Conservation (phyloP, 768 basidiomycete genomes). For the Tephrocybe sp. region DNA sequence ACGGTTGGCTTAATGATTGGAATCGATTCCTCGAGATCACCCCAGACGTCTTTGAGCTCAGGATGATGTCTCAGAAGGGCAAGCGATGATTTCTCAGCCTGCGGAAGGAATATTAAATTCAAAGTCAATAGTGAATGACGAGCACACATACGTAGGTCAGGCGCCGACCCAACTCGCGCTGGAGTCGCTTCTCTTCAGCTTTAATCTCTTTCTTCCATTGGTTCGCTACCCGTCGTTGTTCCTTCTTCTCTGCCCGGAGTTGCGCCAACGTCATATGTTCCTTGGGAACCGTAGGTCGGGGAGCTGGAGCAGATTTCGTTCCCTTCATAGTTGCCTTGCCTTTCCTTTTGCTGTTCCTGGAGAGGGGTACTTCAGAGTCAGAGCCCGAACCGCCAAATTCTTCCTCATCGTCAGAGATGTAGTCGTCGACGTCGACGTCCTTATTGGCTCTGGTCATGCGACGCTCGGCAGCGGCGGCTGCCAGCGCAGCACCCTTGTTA, state of each 20-base stretch:
- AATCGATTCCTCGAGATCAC: constrained; percentile 69
- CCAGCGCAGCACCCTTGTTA: constrained; percentile 38
- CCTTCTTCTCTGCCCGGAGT: constrained; percentile 26
- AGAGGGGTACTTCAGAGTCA: constrained; percentile 26
- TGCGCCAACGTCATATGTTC: constrained; percentile 35
- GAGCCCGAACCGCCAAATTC: constrained; percentile 24
- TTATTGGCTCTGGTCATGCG: constrained; percentile 37
- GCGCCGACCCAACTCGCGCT: constrained; percentile 64
- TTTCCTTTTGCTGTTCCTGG: constrained; percentile 27
- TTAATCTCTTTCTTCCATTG: constrained; percentile 29
- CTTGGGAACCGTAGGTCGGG: constrained; percentile 10
- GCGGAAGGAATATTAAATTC: neutral
- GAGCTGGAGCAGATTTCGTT: constrained; percentile 15
- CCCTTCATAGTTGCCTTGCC: constrained; percentile 32
- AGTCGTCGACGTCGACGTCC: constrained; percentile 32
- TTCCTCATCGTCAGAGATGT: constrained; percentile 22
- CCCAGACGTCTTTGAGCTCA: constrained; percentile 85
- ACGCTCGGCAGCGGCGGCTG: constrained; percentile 57
- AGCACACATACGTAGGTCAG: constrained; percentile 63
- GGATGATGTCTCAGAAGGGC: constrained; percentile 71
- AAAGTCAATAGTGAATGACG: neutral
- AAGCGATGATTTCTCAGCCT: constrained; percentile 74
- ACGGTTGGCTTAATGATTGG: constrained; percentile 63
- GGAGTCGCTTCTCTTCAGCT: constrained; percentile 50
- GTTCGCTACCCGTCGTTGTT: constrained; percentile 24